Conservation (phyloP, 106 monocot species). For the Hemerocallis citrina region DNA sequence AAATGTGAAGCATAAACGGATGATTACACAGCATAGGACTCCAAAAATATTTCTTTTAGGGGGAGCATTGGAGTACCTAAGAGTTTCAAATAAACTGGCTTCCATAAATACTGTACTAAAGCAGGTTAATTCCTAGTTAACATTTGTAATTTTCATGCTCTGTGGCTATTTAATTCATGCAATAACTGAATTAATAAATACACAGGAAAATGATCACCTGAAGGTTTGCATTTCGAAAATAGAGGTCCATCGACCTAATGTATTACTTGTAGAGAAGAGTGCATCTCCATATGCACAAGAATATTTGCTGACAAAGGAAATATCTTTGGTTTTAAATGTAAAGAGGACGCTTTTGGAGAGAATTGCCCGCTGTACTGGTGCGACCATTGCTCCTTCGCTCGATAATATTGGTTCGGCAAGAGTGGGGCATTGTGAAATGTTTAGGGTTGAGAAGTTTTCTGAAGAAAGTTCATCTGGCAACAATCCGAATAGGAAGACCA, state of each 20-base stretch:
- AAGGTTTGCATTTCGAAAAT: constrained; percentile 57
- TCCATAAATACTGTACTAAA: constrained; percentile 68
- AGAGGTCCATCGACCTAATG: constrained; percentile 63
- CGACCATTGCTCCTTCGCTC: constrained; percentile 58
- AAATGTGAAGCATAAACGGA: constrained; percentile 85
- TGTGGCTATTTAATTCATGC: neutral
- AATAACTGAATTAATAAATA: neutral
- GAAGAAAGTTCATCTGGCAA: constrained; percentile 20
- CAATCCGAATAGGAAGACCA: constrained; percentile 39
- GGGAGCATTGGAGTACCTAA: constrained; percentile 82
- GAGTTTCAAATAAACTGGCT: constrained; percentile 59
- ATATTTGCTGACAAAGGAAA: constrained; percentile 74
- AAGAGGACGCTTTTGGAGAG: constrained; percentile 73
- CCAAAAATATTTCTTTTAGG: constrained; percentile 74
- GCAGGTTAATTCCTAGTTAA: constrained; percentile 39
- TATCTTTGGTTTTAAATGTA: constrained; percentile 87
- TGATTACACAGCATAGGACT: constrained; percentile 75
- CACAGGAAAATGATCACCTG: constrained; percentile 69
- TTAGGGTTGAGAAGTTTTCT: constrained; percentile 48
- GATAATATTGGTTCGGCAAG: constrained; percentile 51
- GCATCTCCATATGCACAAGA: constrained; percentile 81
- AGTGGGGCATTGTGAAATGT: constrained; percentile 69
- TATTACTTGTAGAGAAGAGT: constrained; percentile 87
- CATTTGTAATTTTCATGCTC: neutral
- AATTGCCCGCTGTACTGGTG: constrained; percentile 84